These are phyloP conservation scores for Beauveria pseudobassiana DNA, from an alignment of 2,329 filamentous ascomycete genomes.

Conservation along the genomic window DNA sequence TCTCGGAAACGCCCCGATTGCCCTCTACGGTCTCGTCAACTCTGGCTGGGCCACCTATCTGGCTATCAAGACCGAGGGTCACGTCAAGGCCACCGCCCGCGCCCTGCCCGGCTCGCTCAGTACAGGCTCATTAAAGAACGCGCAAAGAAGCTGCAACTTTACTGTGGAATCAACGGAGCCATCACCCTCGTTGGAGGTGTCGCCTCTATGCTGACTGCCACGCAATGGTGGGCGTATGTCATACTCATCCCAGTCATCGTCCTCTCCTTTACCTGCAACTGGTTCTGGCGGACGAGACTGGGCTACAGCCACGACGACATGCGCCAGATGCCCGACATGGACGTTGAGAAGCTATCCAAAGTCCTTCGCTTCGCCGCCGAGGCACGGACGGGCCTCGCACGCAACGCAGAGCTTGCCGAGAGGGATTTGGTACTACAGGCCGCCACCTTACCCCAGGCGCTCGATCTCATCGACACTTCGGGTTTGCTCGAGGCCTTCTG, in stretches of 20 bases:
- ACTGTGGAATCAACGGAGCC: conserved; percentile 36
- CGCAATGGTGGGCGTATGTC: conserved; percentile 45
- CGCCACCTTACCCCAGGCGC: background rate
- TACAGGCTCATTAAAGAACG: conserved; percentile 27
- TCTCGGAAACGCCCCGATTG: conserved; percentile 43
- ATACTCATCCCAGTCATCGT: conserved; percentile 43
- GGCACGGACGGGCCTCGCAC: background rate
- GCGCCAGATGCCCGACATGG: conserved; percentile 7
- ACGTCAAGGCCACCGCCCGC: conserved; percentile 22
- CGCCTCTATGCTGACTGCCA: conserved; percentile 42
- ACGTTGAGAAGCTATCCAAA: background rate
- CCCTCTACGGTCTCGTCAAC: conserved; percentile 41
- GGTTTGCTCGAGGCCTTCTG: conserved; percentile 10
- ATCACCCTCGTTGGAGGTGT: conserved; percentile 40
- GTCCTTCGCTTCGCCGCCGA: background rate
- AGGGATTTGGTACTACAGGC: background rate
- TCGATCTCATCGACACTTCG: conserved; percentile 5
- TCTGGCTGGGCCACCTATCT: conserved; percentile 39
- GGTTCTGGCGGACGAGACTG: conserved; percentile 39
- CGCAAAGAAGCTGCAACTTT: conserved; percentile 34
- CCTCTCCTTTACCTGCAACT: conserved; percentile 37
- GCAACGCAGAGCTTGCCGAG: background rate
- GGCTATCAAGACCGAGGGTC: conserved; percentile 30
- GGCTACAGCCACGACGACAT: conserved; percentile 31
- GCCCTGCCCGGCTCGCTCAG: conserved; percentile 20